phyloP scores from a whole-genome alignment of 2,329 filamentous ascomycete genomes.

The Trichoderma endophyticum region DNA sequence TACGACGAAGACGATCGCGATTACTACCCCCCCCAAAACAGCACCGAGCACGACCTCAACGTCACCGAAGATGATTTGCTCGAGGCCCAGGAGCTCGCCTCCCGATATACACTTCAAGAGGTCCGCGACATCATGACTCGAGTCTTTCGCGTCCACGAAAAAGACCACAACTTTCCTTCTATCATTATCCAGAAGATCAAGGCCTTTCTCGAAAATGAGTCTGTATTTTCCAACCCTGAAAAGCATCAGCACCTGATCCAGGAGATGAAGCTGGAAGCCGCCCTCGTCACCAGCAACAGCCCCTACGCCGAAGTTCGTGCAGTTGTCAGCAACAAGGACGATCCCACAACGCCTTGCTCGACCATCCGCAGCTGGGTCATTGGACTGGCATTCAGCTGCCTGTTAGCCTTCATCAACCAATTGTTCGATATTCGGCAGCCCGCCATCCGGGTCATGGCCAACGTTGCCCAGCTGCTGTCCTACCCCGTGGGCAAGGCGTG shows the following conservation, averaged over 20 bases:
- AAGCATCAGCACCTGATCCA: constrained; percentile 47
- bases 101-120: constrained; percentile 42
- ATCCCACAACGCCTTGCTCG: constrained; percentile 46
- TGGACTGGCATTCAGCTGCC: constrained; percentile 48
- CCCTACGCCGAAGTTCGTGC: constrained; percentile 57
- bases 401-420: constrained; percentile 53
- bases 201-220: constrained; percentile 43
- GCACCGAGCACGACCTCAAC: constrained; percentile 40
- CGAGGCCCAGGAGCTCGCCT: constrained; percentile 44
- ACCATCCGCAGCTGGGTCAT: constrained; percentile 55
- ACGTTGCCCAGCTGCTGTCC: constrained; percentile 55
- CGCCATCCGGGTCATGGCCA: constrained; percentile 50
- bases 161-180: constrained; percentile 43
- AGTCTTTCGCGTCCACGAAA: constrained; percentile 40
- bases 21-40: constrained; percentile 26
- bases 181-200: constrained; percentile 40
- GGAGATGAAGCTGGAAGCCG: constrained; percentile 55
- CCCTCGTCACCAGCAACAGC: constrained; percentile 53
- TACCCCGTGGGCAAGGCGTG: constrained; percentile 53
- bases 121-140: constrained; percentile 42
- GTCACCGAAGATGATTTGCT: constrained; percentile 46
- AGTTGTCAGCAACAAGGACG: constrained; percentile 55
- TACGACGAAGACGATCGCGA: constrained; percentile 39
- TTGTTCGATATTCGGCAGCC: constrained; percentile 58
- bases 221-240: constrained; percentile 43